phyloP scores from a whole-genome alignment of 1,139 yeast genomes.

The Hansenula sp. region DNA sequence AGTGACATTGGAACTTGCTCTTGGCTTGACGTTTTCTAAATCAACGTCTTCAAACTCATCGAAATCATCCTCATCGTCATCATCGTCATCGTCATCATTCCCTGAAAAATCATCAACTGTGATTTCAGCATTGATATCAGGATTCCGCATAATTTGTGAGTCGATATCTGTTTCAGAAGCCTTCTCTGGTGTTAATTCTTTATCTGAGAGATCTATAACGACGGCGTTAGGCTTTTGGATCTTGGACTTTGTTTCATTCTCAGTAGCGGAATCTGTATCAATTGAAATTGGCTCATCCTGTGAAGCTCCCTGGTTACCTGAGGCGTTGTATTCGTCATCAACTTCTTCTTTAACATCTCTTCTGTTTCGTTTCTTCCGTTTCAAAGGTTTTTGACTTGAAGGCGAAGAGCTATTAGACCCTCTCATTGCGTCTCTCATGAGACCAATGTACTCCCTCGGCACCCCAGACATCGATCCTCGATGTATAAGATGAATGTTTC shows the following conservation, averaged over 20 bases:
- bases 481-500: not conserved
- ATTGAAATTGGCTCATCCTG: not conserved
- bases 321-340: not conserved
- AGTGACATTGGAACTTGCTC: slow-evolving; percentile 18
- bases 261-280: not conserved
- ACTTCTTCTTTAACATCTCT: slow-evolving; percentile 2
- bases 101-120: slow-evolving; percentile 13
- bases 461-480: slow-evolving; percentile 15
- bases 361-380: slow-evolving; percentile 18
- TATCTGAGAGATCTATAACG: slow-evolving; percentile 5
- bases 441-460: slow-evolving; percentile 33
- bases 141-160: slow-evolving; percentile 4
- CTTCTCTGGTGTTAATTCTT: slow-evolving; percentile 2
- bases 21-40: slow-evolving; percentile 27
- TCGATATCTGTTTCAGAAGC: slow-evolving; percentile 2
- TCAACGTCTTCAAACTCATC: slow-evolving; percentile 40
- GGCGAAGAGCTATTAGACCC: slow-evolving; percentile 10
- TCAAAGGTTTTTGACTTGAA: slow-evolving; percentile 20
- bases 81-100: slow-evolving; percentile 18
- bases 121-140: slow-evolving; percentile 42
- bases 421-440: slow-evolving; percentile 31
- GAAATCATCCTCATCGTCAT: slow-evolving; percentile 30
- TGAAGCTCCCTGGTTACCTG: not conserved
- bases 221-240: slow-evolving; percentile 1
- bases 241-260: not conserved